Evolutionary conservation across 2,329 filamentous ascomycete species (phyloP).

Genomic region (Fusarium anguioides): DNA sequence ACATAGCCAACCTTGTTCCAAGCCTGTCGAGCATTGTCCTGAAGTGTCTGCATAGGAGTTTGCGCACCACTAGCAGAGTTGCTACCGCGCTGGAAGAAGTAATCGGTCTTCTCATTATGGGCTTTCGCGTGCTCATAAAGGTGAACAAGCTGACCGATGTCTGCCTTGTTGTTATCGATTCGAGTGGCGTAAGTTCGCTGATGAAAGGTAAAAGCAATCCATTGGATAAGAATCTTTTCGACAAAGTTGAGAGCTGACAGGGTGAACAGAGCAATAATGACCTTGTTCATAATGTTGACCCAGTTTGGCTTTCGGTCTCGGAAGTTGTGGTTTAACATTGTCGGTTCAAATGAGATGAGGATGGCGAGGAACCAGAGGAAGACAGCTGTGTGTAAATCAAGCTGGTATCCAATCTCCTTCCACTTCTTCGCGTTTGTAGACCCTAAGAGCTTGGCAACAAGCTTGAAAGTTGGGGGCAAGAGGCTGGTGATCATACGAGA

Average conservation of each 20-base stretch:
- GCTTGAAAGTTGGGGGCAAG: conserved; percentile 59
- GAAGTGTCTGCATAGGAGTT: conserved; percentile 79
- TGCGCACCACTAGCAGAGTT: conserved; percentile 68
- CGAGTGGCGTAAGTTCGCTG: conserved; percentile 88
- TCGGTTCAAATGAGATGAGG: conserved; percentile 86
- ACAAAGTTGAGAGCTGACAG: conserved; percentile 82
- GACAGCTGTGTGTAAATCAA: conserved; percentile 85
- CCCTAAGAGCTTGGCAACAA: conserved; percentile 75
- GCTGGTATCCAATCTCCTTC: conserved; percentile 85
- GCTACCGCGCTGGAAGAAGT: conserved; percentile 58
- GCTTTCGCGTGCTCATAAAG: conserved; percentile 80
- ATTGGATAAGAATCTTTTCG: conserved; percentile 94
- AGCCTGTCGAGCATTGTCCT: conserved; percentile 79
- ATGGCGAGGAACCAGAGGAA: conserved; percentile 95
- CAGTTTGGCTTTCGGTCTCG: conserved; percentile 64
- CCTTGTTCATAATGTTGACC: conserved; percentile 84
- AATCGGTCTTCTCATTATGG: conserved; percentile 67
- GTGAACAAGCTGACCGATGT: conserved; percentile 71
- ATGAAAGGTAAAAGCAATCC: conserved; percentile 95
- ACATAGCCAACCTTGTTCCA: conserved; percentile 86
- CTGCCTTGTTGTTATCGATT: conserved; percentile 92
- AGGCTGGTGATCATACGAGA: conserved; percentile 66
- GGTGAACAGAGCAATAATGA: conserved; percentile 87
- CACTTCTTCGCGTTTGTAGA: conserved; percentile 94
- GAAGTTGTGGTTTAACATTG: conserved; percentile 69